phyloP scores from a whole-genome alignment of 495 filamentous ascomycete species.

The Annulohypoxylon nitens region DNA sequence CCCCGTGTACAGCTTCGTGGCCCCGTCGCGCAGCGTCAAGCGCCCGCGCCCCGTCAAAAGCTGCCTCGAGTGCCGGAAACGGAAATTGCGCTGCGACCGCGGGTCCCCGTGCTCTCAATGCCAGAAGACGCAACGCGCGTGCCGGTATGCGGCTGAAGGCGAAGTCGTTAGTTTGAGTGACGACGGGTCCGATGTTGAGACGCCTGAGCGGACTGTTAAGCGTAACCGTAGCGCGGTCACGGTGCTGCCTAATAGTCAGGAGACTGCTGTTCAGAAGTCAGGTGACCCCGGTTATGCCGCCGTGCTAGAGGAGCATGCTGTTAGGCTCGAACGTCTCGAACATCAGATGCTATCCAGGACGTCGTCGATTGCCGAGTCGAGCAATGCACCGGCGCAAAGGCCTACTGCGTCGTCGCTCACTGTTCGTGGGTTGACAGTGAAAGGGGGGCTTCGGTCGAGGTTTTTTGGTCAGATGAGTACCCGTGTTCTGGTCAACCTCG shows the following conservation, averaged over 20 bases:
- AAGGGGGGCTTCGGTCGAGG: conserved; percentile 51
- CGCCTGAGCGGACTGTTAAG: conserved; percentile 50
- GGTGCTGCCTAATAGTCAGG: conserved; percentile 16
- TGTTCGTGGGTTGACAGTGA: conserved; percentile 52
- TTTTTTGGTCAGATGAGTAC: conserved; percentile 53
- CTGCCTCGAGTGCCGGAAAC: conserved; percentile 64
- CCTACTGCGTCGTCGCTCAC: conserved; percentile 48
- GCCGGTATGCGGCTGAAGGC: conserved; percentile 54
- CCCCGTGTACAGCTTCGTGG: conserved; percentile 40
- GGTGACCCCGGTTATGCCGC: conserved; percentile 30
- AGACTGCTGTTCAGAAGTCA: conserved; percentile 15
- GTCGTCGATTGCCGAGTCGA: conserved; percentile 40
- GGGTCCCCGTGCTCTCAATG: conserved; percentile 69
- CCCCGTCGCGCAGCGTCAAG: conserved; percentile 53
- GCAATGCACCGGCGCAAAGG: conserved; percentile 27
- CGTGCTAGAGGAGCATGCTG: conserved; percentile 51
- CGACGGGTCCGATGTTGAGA: conserved; percentile 54
- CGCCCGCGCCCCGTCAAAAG: conserved; percentile 60
- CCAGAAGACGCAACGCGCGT: conserved; percentile 61
- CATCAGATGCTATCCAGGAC: conserved; percentile 46
- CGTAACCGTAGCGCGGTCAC: conserved; percentile 40
- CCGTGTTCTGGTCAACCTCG: conserved; percentile 54
- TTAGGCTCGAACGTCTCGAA: conserved; percentile 54
- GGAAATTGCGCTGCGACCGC: conserved; percentile 71
- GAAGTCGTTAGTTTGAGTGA: conserved; percentile 52